phyloP scores from a whole-genome alignment of 176 grass and related monocot species.

The Themeda triandra region DNA sequence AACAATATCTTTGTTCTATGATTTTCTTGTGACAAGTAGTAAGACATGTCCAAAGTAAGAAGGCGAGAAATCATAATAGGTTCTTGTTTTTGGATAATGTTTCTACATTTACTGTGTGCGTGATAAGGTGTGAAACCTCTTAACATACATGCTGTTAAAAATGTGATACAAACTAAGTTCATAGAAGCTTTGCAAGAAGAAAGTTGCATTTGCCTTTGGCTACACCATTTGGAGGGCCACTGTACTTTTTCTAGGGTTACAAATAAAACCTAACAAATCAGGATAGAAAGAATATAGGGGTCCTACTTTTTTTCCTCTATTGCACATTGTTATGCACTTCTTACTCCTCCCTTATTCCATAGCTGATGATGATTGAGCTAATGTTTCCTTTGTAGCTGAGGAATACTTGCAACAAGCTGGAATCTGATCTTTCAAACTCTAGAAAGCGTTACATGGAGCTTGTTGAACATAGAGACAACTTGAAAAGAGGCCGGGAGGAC shows the following conservation, averaged over 20 bases:
- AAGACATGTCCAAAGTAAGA: neutral
- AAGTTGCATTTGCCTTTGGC: neutral
- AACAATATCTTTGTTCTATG: neutral
- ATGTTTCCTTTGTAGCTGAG: conserved; percentile 53
- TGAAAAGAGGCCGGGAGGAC: conserved; percentile 93
- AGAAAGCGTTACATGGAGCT: conserved; percentile 67
- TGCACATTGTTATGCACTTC: neutral
- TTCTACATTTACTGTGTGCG: neutral
- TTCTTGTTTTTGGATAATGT: neutral
- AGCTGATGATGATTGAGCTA: neutral
- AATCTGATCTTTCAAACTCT: conserved; percentile 75
- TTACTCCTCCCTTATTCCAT: neutral
- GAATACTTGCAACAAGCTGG: conserved; percentile 68
- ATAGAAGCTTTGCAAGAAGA: neutral
- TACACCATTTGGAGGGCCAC: neutral
- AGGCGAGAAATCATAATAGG: neutral
- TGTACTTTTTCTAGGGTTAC: neutral
- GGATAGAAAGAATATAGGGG: neutral
- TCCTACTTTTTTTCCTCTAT: neutral
- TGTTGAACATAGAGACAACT: conserved; percentile 76
- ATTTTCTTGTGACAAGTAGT: neutral
- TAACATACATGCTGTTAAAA: neutral
- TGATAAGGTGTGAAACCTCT: neutral
- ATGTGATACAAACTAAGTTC: neutral
- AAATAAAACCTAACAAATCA: neutral